A percentile compares a stretch with the other conserved stretches of the same genome.
phyloP scores from a whole-genome alignment of 352 stramenopile genomes.

The Thalassiosira livingstoniorum region DNA sequence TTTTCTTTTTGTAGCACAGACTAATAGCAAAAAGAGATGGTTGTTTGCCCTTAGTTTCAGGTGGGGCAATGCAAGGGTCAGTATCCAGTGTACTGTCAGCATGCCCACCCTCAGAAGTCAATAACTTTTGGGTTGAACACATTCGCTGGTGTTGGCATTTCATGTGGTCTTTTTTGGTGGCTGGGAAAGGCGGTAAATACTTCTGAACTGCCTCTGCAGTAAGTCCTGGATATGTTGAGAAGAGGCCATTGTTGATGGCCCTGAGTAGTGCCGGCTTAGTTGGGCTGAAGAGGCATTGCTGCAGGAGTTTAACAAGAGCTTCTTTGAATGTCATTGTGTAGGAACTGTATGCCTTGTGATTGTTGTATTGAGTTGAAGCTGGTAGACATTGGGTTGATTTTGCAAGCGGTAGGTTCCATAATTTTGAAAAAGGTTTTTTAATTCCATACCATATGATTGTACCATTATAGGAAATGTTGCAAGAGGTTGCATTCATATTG shows the following conservation, averaged over 20 bases:
- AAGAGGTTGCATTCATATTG: constrained; percentile 16
- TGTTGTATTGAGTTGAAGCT: no score
- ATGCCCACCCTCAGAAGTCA: no score
- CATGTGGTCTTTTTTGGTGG: constrained; percentile 17
- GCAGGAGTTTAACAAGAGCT: neutral
- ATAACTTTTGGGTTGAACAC: neutral
- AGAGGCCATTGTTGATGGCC: neutral
- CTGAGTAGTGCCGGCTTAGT: neutral
- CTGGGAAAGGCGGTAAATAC: neutral
- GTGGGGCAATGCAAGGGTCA: no score
- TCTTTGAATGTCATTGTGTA: neutral
- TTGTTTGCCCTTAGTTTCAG: no score
- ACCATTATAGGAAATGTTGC: constrained; percentile 16
- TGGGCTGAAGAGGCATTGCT: constrained; percentile 2
- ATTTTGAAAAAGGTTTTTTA: neutral
- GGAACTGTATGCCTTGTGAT: neutral
- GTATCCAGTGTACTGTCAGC: no score
- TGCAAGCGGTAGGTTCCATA: constrained; percentile 3
- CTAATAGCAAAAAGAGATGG: no score
- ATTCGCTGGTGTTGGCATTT: neutral
- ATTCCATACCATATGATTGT: neutral
- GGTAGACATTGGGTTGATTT: neutral
- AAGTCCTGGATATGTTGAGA: neutral
- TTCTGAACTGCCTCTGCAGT: neutral
- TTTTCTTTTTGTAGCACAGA: no score